These are phyloP conservation scores for Coccomyxa sp. DNA, from an alignment of 139 green algal species.

Conservation along the genomic window DNA sequence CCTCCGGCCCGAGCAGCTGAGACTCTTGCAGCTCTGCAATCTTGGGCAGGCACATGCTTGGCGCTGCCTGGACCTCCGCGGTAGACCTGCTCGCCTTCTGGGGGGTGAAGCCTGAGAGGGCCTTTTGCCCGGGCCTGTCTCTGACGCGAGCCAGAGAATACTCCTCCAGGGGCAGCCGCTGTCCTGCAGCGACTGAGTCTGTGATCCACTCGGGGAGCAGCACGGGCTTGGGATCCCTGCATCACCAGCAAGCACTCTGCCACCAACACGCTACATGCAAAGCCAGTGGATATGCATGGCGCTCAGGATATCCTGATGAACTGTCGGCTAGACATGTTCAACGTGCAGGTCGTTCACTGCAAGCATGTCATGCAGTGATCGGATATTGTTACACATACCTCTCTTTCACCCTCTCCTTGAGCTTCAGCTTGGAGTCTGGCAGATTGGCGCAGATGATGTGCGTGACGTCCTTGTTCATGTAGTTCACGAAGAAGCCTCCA, in stretches of 20 bases:
- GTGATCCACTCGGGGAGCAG: slow-evolving; percentile 80
- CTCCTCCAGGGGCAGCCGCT: slow-evolving; percentile 48
- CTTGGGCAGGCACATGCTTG: background rate
- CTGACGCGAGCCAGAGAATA: slow-evolving; percentile 35
- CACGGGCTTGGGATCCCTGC: slow-evolving; percentile 58
- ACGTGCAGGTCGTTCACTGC: background rate
- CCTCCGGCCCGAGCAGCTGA: no score
- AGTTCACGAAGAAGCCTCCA: slow-evolving; percentile 87
- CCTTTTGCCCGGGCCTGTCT: slow-evolving; percentile 42
- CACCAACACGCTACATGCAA: no score
- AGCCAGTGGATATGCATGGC: no score
- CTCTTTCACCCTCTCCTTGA: slow-evolving; percentile 31
- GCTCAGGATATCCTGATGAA: background rate
- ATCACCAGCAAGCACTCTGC: background rate
- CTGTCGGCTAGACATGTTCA: background rate
- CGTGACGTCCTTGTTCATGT: slow-evolving; percentile 70
- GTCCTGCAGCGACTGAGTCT: slow-evolving; percentile 53
- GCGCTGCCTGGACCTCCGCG: background rate
- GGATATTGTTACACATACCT: background rate
- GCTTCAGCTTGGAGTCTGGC: slow-evolving; percentile 84
- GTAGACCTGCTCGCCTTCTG: slow-evolving; percentile 10
- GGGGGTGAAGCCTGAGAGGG: slow-evolving; percentile 8
- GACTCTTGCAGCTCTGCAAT: no score
- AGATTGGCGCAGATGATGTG: slow-evolving; percentile 92
- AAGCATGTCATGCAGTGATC: background rate